phyloP scores from a whole-genome alignment of 1,284 basidiomycete species.

The Papiliotrema nemorosa region DNA sequence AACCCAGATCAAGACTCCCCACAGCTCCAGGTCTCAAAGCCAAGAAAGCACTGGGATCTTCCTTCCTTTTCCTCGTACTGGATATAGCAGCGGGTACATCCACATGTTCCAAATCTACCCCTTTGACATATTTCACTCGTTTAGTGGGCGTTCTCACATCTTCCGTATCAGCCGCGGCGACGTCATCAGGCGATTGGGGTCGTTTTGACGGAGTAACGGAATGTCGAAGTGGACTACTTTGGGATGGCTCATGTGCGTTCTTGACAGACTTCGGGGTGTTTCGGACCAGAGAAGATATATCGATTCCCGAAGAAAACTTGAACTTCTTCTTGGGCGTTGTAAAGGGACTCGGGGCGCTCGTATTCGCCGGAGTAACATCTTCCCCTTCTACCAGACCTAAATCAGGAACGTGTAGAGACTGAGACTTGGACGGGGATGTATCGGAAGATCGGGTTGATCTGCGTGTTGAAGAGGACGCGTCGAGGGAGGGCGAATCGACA shows the following conservation, averaged over 20 bases:
- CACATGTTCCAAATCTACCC: conserved; percentile 18
- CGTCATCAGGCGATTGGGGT: background rate
- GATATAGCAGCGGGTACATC: conserved; percentile 1
- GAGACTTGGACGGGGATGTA: background rate
- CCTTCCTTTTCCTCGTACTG: conserved; percentile 6
- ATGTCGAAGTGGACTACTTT: conserved; percentile 23
- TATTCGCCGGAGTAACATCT: background rate
- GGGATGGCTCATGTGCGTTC: conserved; percentile 13
- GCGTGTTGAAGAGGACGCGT: conserved; percentile 1
- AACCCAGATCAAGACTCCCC: background rate
- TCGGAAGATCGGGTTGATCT: conserved; percentile 1
- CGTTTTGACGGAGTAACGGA: conserved; percentile 21
- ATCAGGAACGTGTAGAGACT: background rate
- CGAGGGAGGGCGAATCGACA: background rate
- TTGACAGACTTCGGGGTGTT: conserved; percentile 6
- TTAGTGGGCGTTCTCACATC: conserved; percentile 25
- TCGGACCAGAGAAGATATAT: conserved; percentile 25
- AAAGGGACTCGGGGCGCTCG: conserved; percentile 10
- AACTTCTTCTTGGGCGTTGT: conserved; percentile 36
- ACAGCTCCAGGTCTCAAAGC: conserved; percentile 37
- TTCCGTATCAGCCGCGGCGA: background rate
- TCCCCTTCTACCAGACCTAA: background rate
- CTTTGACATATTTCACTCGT: conserved; percentile 16
- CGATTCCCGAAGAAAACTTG: conserved; percentile 28
- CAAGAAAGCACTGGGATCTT: conserved; percentile 33